Evolutionary conservation across 768 basidiomycete species (phyloP), one percentile per base, ranked within the genome.

Genomic region (Sarcodon aspratus): DNA sequence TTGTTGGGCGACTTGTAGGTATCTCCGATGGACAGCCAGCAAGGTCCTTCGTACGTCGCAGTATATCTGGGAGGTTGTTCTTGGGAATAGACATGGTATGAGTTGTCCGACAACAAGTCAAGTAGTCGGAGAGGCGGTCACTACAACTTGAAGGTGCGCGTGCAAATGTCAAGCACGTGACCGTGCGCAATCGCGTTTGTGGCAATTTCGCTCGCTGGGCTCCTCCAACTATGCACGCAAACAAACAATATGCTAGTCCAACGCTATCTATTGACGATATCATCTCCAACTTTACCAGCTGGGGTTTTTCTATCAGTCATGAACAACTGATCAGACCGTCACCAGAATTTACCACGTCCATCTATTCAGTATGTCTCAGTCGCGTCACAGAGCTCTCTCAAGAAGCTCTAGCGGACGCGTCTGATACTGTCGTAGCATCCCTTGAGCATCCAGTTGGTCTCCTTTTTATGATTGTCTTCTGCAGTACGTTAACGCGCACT

Each of bases 331-430:
- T 72, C 38, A 71, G 73, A 13, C 88, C 88, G 1, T 76, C 76
- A 1, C 57, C 79, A 0, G 84, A 88, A 38, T 85, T 87, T 54
- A 83, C 89, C 32, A 72, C 80, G 35, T 69, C 67, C 46, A 74
- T 89, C 15, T 90, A 84, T 64, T 71, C 69, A 50, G 77, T 80
- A 7, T 85, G 85, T 59, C 72, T 91, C 37, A 73, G 82, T 37
- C 81, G 85, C 57, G 78, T 87, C 50, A 82, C 82, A 6, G 73
- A 75, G 46, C 69, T 91, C 48, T 71, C 70, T 32, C 71, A 74
- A 33, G 78, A 81, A 8, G 63, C 66, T 31, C 71, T 91, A 6
- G 72, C 76, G 50, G 73, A 76, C 2, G 75, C 86, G 0, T 70
- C 76, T 0, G 75, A 82, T 52, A 69, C 68, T 33, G 71, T 78